phyloP scores from a whole-genome alignment of 2,329 filamentous ascomycete species.

The Trichoderma brevicompactum region DNA sequence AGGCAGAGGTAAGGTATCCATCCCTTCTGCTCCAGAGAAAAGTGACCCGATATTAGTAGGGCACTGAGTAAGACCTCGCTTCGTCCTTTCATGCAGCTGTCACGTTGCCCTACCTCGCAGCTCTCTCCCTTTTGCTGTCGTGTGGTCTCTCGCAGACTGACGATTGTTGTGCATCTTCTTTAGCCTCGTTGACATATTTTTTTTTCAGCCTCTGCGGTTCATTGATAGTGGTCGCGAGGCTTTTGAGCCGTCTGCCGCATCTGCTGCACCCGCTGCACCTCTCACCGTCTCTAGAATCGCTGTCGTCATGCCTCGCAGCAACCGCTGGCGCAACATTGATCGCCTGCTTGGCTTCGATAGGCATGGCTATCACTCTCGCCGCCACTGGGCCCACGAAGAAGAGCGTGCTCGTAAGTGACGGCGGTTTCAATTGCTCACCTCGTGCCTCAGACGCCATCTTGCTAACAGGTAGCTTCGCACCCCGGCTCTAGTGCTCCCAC shows the following conservation, averaged over 20 bases:
- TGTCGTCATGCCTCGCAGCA: slow-evolving; percentile 26
- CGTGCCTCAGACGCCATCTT: not conserved
- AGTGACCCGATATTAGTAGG: slow-evolving; percentile 9
- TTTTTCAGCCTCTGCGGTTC: not conserved
- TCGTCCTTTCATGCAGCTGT: slow-evolving; percentile 17
- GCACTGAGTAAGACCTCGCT: slow-evolving; percentile 8
- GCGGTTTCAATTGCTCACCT: not conserved
- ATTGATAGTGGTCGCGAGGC: slow-evolving; percentile 2
- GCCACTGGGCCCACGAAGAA: slow-evolving; percentile 49
- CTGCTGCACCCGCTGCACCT: not conserved
- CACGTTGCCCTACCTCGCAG: not conserved
- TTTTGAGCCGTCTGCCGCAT: not conserved
- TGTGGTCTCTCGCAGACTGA: not conserved
- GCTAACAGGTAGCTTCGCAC: slow-evolving; percentile 12
- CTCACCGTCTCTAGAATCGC: slow-evolving; percentile 18
- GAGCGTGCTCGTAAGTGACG: slow-evolving; percentile 49
- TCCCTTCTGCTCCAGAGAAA: not conserved
- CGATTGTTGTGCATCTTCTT: not conserved
- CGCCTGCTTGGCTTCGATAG: slow-evolving; percentile 38
- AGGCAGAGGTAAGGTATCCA: slow-evolving; percentile 12
- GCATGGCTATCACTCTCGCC: slow-evolving; percentile 34
- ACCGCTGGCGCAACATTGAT: slow-evolving; percentile 41
- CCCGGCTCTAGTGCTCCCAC: slow-evolving; percentile 63
- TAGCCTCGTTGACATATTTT: not conserved
- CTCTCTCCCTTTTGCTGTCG: not conserved